Base-by-base conservation (phyloP, 2,329 filamentous ascomycete species). In the Monosporascus sp. region DNA sequence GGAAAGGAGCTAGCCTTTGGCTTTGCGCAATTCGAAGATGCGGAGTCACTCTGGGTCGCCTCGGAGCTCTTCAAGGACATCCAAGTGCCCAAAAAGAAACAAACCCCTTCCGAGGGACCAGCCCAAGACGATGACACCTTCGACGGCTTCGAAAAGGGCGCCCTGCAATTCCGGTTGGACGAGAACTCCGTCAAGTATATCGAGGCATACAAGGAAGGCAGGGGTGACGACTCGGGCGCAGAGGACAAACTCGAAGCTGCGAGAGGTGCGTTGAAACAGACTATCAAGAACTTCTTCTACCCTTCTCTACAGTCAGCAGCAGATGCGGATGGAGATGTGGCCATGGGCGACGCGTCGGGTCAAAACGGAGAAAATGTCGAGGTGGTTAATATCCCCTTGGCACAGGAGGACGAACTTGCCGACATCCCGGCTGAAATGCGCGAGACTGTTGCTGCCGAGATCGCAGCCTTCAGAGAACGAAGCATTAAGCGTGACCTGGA, bases 401-500 rank as follows among this genome's bases (percentile, higher is more conserved):
- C 87, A 1, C 83, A 88, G 50, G 94, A 99, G 58, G 95, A 99
- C 65, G 94, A 99, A 65, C 78, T 99, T 31, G 87, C 92, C 20
- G 94, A 99, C 64, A 97, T 99, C 47, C 94, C 94, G 0, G 87
- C 90, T 1, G 94, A 97, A 67, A 95, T 96, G 90, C 86, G 94
- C 24, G 94, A 96, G 67, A 92, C 90, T 0, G 94, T 99, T 17
- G 90, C 94, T 0, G 87, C 87, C 53, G 95, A 99, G 68, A 99
- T 99, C 63, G 86, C 90, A 0, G 89, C 92, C 0, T 99, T 99
- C 75, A 82, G 94, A 59, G 94, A 99, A 60, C 82, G 93, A 20
- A 97, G 93, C 61, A 96, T 85, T 55, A 84, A 88, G 56, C 82
- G 93, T 39, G 94, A 99, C 66, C 75, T 95, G 65, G 94, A 99